Percentiles rank a stretch among this genome's conserved stretches.
phyloP scores from a whole-genome alignment of 2,329 filamentous ascomycete genomes.

The Beauveria bassiana region DNA sequence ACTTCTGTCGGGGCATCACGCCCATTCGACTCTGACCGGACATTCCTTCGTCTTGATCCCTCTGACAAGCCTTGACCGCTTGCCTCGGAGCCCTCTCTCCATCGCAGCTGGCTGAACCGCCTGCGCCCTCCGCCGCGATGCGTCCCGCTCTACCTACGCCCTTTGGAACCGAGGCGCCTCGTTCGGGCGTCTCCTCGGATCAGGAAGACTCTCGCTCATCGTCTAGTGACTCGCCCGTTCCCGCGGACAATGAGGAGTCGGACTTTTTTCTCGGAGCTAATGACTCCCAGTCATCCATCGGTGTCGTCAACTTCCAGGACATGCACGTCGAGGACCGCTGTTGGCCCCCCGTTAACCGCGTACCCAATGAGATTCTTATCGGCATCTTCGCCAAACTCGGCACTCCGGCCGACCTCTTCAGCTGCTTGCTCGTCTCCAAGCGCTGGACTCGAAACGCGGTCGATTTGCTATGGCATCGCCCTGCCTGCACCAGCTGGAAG shows the following conservation, averaged over 20 bases:
- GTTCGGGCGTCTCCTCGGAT: slow-evolving; percentile 24
- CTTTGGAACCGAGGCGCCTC: slow-evolving; percentile 15
- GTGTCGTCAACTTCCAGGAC: slow-evolving; percentile 68
- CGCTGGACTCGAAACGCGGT: slow-evolving; percentile 90
- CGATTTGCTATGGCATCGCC: slow-evolving; percentile 89
- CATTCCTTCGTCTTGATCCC: background rate
- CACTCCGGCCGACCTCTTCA: slow-evolving; percentile 67
- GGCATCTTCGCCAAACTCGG: slow-evolving; percentile 81
- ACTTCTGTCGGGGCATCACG: background rate
- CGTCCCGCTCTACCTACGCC: slow-evolving; percentile 14
- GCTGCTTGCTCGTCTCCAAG: slow-evolving; percentile 90
- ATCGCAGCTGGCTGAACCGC: background rate
- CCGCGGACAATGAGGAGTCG: slow-evolving; percentile 80
- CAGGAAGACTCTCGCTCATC: slow-evolving; percentile 52
- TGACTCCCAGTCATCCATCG: slow-evolving; percentile 88
- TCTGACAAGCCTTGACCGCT: background rate
- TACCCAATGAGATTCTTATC: slow-evolving; percentile 93
- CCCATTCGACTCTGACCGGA: background rate
- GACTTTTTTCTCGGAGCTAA: slow-evolving; percentile 87
- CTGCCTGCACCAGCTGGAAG: slow-evolving; percentile 78
- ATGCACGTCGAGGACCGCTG: slow-evolving; percentile 63
- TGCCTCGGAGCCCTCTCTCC: background rate
- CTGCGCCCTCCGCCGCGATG: slow-evolving; percentile 9
- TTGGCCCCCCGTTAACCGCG: slow-evolving; percentile 69
- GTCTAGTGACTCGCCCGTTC: slow-evolving; percentile 66